These are phyloP conservation scores for Clonostachys rosea DNA, from an alignment of 2,329 filamentous ascomycete species.

Conservation along the genomic window DNA sequence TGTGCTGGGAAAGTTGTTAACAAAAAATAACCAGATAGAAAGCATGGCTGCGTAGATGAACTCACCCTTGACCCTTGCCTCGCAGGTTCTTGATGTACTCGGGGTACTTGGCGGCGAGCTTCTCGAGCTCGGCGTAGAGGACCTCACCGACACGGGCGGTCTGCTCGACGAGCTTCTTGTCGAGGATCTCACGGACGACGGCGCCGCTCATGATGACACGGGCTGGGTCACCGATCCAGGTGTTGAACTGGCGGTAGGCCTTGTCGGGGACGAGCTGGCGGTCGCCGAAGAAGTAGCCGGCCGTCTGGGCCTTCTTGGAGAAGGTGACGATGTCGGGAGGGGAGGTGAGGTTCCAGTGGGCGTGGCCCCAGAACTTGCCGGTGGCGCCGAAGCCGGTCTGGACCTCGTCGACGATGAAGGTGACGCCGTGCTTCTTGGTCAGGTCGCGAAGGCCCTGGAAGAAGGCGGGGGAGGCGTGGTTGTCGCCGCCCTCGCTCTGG, in stretches of 20 bases:
- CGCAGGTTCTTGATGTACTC: slow-evolving; percentile 69
- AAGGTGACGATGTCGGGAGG: slow-evolving; percentile 87
- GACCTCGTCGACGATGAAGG: slow-evolving; percentile 80
- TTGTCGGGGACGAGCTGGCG: slow-evolving; percentile 70
- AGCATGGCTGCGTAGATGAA: background rate
- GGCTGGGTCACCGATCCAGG: slow-evolving; percentile 81
- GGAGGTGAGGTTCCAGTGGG: slow-evolving; percentile 70
- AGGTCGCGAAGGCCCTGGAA: slow-evolving; percentile 71
- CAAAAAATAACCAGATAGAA: too few species aligned
- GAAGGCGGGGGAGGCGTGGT: slow-evolving; percentile 75
- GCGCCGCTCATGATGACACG: slow-evolving; percentile 73
- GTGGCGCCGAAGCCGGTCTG: slow-evolving; percentile 81
- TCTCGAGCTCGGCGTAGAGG: slow-evolving; percentile 60
- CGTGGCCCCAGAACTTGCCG: slow-evolving; percentile 83
- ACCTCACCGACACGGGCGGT: slow-evolving; percentile 60
- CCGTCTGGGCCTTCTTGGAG: slow-evolving; percentile 81
- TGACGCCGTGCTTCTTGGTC: slow-evolving; percentile 64
- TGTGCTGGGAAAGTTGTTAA: slow-evolving; percentile 66
- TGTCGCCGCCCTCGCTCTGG: slow-evolving; percentile 80
- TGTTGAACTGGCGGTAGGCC: slow-evolving; percentile 84
- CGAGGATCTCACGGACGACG: slow-evolving; percentile 71
- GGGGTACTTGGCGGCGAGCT: slow-evolving; percentile 61
- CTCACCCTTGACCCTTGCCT: slow-evolving; percentile 71
- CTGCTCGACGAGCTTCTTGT: slow-evolving; percentile 65
- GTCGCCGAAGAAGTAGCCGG: slow-evolving; percentile 79